Conservation (phyloP, 805 yeast species). For the Clavispora carvajalis region DNA sequence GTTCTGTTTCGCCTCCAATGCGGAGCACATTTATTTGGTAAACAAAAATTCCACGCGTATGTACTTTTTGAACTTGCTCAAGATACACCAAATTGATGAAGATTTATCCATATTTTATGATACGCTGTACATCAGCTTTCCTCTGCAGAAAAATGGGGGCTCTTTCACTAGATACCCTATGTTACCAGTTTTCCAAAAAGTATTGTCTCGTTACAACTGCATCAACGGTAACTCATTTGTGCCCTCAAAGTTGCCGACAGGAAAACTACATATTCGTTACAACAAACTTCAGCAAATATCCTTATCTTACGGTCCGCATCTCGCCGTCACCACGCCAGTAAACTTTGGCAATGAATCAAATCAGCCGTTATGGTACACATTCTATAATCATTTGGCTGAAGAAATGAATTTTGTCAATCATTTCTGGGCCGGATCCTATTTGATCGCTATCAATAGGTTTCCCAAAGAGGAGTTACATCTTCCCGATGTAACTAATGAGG, state of each 20-base stretch:
- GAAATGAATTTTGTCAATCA: slow-evolving; percentile 30
- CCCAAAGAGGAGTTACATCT: slow-evolving; percentile 7
- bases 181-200: slow-evolving; percentile 24
- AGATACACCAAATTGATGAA: slow-evolving; percentile 4
- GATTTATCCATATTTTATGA: slow-evolving; percentile 19
- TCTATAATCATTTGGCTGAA: slow-evolving; percentile 28
- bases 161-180: slow-evolving; percentile 25
- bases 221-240: slow-evolving; percentile 15
- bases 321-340: slow-evolving; percentile 14
- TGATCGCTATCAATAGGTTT: slow-evolving; percentile 30
- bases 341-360: slow-evolving; percentile 15
- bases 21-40: slow-evolving; percentile 16
- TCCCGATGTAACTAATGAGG: slow-evolving; percentile 8
- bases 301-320: slow-evolving; percentile 8
- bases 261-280: slow-evolving; percentile 15
- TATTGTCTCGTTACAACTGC: slow-evolving; percentile 18
- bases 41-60: slow-evolving; percentile 14
- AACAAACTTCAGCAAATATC: slow-evolving; percentile 11
- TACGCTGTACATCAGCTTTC: slow-evolving; percentile 22
- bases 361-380: slow-evolving; percentile 38
- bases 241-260: slow-evolving; percentile 15
- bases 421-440: slow-evolving; percentile 30
- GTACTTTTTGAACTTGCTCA: slow-evolving; percentile 19
- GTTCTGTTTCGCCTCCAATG: slow-evolving; percentile 23
- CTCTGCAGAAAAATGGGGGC: slow-evolving; percentile 7